These are phyloP conservation scores for Daldinia sp. DNA, from an alignment of 2,329 filamentous ascomycete species.

Conservation along the genomic window DNA sequence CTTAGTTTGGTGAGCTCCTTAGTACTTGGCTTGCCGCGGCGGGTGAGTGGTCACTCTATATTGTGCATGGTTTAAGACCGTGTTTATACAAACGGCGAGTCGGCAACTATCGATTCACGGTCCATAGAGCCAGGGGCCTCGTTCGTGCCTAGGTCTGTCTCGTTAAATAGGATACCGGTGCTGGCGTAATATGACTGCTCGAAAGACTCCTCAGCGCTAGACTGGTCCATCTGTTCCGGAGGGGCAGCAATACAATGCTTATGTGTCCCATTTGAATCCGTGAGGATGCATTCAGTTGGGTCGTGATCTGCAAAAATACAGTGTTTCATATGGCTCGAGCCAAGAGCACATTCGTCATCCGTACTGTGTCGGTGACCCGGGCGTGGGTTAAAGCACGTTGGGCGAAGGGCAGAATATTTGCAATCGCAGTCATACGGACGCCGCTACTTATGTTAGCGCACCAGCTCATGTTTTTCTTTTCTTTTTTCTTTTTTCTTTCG, in stretches of 20 bases:
- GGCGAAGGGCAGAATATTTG: conserved; percentile 29
- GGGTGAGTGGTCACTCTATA: not conserved
- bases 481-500: no score
- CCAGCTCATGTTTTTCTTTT: not conserved
- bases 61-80: not conserved
- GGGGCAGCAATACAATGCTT: conserved; percentile 19
- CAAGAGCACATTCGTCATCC: conserved; percentile 37
- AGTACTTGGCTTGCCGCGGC: no score
- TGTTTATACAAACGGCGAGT: not conserved
- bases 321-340: conserved; percentile 34
- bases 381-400: conserved; percentile 30
- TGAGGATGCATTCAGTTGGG: conserved; percentile 34
- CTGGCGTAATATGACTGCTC: not conserved
- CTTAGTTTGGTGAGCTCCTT: not conserved
- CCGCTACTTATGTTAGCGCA: conserved; percentile 17
- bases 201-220: not conserved
- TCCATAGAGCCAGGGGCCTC: not conserved
- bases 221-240: not conserved
- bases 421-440: conserved; percentile 34
- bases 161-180: not conserved
- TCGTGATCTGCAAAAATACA: conserved; percentile 39
- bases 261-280: conserved; percentile 20
- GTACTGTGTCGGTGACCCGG: conserved; percentile 37
- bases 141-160: not conserved
- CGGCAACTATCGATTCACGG: not conserved